Base-by-base conservation (phyloP, 2,329 filamentous ascomycete genomes). In the Fusarium torulosum region DNA sequence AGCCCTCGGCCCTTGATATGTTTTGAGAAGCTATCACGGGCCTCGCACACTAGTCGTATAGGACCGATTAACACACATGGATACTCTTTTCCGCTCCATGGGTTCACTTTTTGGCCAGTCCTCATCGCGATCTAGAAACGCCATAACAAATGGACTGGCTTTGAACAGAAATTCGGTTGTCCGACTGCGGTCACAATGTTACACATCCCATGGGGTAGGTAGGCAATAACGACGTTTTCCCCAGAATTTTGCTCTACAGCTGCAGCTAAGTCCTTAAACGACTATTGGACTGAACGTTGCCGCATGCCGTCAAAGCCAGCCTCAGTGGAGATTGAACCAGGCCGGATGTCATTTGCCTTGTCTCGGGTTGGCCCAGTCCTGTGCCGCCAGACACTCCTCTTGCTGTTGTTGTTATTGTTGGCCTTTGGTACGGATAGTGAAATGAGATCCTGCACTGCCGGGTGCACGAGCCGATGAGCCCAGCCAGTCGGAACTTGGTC, bases 61-160 rank as follows among this genome's bases (percentile, higher is more conserved):
- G 60, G 65, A 66, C 65, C 60, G 55, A 68, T 58, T 69, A 42
- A 51, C 55, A 51, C 35, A 44, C 55, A 62, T 47, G 47, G 46
- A 38, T 50, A 52, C 44, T 21, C 29, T 53, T 53, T 53, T 41
- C 57, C 51, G 42, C 33, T 44, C 35, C 41, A 47, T 42, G 35
- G 35, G 27, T 38, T 29, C 25, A 37, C 41, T 59, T 29, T 33
- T 14, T 25, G 41, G 49, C 49, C 47, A 45, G 25, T 59, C 43
- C 38, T 29, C 50, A 35, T 58, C 37, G 19, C 27, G 31, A 52
- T 53, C 58, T 37, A 40, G 42, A 33, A 54, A 53, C 47, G 38
- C 50, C 60, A 66, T 51, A 25, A 19, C 50, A 61, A 51, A 47
- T 19, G 21, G 7, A 35, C 54, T 25, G 35, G 29, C 41, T 61